phyloP scores from a whole-genome alignment of 1,284 basidiomycete genomes.

The Heliocybe sulcata region DNA sequence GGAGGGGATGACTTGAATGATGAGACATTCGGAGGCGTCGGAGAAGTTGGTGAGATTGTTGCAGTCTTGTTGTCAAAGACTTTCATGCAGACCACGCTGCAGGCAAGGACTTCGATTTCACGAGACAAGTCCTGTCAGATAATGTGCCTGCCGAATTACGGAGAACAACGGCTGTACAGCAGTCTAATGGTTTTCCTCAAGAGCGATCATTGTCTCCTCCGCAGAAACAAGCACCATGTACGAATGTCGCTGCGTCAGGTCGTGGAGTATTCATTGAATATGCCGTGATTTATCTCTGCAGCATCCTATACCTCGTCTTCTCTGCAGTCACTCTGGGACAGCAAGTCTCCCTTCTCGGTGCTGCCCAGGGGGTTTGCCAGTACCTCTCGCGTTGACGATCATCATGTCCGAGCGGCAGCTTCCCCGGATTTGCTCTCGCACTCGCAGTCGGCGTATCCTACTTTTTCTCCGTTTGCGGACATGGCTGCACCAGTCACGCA shows the following conservation, averaged over 20 bases:
- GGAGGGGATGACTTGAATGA: slow-evolving; percentile 89
- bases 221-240: neutral
- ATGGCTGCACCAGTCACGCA: neutral
- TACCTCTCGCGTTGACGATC: neutral
- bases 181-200: slow-evolving; percentile 1
- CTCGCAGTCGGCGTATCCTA: slow-evolving; percentile 5
- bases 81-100: slow-evolving; percentile 7
- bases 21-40: slow-evolving; percentile 85
- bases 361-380: slow-evolving; percentile 33
- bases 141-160: slow-evolving; percentile 12
- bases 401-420: slow-evolving; percentile 14
- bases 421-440: slow-evolving; percentile 4
- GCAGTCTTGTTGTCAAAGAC: neutral
- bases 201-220: slow-evolving; percentile 6
- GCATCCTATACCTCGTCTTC: slow-evolving; percentile 37
- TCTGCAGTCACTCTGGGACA: slow-evolving; percentile 72
- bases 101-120: slow-evolving; percentile 95
- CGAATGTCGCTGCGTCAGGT: neutral
- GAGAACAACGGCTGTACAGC: neutral
- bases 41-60: slow-evolving; percentile 54
- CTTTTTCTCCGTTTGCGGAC: slow-evolving; percentile 10
- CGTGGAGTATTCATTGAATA: slow-evolving; percentile 6
- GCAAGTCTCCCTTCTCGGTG: slow-evolving; percentile 68
- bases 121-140: slow-evolving; percentile 29
- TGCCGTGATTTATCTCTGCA: slow-evolving; percentile 23